Evolutionary conservation across 2,329 filamentous ascomycete genomes (phyloP).

Genomic region (Rhinocladiella similis): DNA sequence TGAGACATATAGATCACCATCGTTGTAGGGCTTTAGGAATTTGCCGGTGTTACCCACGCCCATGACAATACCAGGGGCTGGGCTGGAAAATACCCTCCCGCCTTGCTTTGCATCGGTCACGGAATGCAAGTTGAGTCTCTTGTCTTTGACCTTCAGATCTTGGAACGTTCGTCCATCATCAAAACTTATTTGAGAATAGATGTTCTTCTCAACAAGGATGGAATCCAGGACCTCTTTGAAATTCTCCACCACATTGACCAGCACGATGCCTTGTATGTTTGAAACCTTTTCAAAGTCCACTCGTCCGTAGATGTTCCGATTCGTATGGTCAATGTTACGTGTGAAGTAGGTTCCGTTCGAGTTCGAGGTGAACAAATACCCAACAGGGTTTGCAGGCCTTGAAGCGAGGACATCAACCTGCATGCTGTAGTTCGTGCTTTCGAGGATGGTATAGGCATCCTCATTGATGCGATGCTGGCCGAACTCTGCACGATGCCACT

Average conservation of each 20-base stretch:
- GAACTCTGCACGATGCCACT: slow-evolving; percentile 92
- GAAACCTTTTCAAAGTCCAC: slow-evolving; percentile 96
- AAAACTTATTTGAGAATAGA: slow-evolving; percentile 84
- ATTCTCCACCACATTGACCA: slow-evolving; percentile 89
- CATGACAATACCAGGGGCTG: slow-evolving; percentile 90
- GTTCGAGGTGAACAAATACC: slow-evolving; percentile 90
- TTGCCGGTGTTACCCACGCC: slow-evolving; percentile 88
- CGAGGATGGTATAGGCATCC: slow-evolving; percentile 85
- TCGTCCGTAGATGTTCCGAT: slow-evolving; percentile 71
- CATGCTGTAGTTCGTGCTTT: slow-evolving; percentile 97
- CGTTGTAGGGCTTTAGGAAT: slow-evolving; percentile 65
- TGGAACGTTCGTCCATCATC: slow-evolving; percentile 91
- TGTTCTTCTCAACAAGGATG: slow-evolving; percentile 59
- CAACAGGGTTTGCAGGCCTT: slow-evolving; percentile 68
- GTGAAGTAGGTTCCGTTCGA: slow-evolving; percentile 97
- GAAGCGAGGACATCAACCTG: slow-evolving; percentile 88
- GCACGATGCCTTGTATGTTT: slow-evolving; percentile 85
- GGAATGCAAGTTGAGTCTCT: slow-evolving; percentile 82
- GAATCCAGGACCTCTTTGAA: slow-evolving; percentile 68
- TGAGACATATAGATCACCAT: slow-evolving; percentile 83
- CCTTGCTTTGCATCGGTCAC: slow-evolving; percentile 81
- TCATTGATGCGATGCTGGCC: slow-evolving; percentile 81
- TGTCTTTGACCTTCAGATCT: slow-evolving; percentile 65
- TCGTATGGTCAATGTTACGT: slow-evolving; percentile 87
- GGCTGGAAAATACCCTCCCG: slow-evolving; percentile 88